These are phyloP conservation scores for Globisporangium echinulatum DNA, from an alignment of 352 stramenopile species.

Conservation along the genomic window DNA sequence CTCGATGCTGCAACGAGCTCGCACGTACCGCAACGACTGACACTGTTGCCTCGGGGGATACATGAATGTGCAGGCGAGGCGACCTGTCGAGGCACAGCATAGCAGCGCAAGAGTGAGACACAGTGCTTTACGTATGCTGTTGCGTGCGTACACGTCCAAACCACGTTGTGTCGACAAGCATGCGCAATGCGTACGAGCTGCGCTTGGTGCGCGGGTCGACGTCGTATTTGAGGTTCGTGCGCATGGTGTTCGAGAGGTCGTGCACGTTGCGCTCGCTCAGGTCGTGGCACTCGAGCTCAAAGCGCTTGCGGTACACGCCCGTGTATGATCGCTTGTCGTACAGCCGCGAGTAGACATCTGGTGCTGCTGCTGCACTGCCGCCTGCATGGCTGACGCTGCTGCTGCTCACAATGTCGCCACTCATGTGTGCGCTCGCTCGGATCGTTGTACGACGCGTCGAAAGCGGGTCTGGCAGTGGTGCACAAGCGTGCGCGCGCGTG, in stretches of 20 bases:
- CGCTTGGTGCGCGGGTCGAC: constrained; percentile 39
- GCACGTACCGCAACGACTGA: constrained; percentile 9
- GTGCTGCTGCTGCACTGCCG: constrained; percentile 3
- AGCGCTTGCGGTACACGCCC: constrained; percentile 59
- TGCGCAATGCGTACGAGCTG: constrained; percentile 20
- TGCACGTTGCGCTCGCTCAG: constrained; percentile 45
- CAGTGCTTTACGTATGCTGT: no score
- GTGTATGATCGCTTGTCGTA: constrained; percentile 59
- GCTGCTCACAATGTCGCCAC: not conserved
- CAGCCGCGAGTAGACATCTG: constrained; percentile 46
- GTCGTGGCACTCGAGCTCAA: constrained; percentile 42
- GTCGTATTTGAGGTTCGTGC: constrained; percentile 47
- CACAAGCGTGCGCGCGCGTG: no score
- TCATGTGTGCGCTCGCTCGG: not conserved
- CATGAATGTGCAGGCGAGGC: constrained; percentile 12
- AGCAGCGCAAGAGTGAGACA: not conserved
- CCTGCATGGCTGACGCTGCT: not conserved
- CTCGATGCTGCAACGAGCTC: not conserved
- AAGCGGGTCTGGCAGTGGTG: no score
- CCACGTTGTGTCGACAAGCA: no score
- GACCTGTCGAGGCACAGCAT: constrained; percentile 2
- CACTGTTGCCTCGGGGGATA: constrained; percentile 5
- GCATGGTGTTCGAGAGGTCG: constrained; percentile 47
- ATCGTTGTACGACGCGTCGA: not conserved
- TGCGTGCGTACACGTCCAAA: no score